Evolutionary conservation across 441 rosid genomes (phyloP).

Genomic region (Arabidopsis hybrid): DNA sequence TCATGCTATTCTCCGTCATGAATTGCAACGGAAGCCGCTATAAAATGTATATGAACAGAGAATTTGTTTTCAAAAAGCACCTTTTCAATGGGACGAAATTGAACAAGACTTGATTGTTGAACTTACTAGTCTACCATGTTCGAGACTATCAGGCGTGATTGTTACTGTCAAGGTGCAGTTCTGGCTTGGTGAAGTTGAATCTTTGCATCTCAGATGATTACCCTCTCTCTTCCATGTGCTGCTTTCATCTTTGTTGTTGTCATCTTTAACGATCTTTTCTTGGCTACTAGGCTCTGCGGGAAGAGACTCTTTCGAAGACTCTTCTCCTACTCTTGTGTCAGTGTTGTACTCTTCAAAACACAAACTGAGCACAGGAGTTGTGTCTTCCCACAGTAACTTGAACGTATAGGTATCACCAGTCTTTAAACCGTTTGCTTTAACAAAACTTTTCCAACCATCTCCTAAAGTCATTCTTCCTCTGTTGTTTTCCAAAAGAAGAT

Average conservation of each 20-base stretch:
- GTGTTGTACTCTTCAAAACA: conserved; percentile 6
- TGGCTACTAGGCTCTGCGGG: neutral
- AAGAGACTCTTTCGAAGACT: conserved; percentile 29
- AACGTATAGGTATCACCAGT: conserved; percentile 19
- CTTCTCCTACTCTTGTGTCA: conserved; percentile 1
- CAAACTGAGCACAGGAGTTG: conserved; percentile 32
- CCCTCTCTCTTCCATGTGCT: conserved; percentile 7
- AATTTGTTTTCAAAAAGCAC: too few species aligned
- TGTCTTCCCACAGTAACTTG: conserved; percentile 36
- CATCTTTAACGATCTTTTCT: neutral
- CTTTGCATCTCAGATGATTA: neutral
- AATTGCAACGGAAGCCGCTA: conserved; percentile 32
- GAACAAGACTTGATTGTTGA: neutral
- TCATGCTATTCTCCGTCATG: conserved; percentile 2
- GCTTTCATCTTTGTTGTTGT: neutral
- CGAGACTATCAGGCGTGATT: conserved; percentile 25
- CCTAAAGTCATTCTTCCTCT: conserved; percentile 44
- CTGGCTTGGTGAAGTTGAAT: neutral
- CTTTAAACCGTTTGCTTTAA: conserved; percentile 38
- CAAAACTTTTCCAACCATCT: conserved; percentile 39
- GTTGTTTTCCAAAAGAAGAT: conserved; percentile 36
- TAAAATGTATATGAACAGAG: neutral
- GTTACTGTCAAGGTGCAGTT: conserved; percentile 4
- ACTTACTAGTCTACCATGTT: conserved; percentile 20
- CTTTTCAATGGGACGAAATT: neutral